These are phyloP conservation scores for Fusarium sp. DNA, from an alignment of 2,329 filamentous ascomycete genomes.

Conservation along the genomic window DNA sequence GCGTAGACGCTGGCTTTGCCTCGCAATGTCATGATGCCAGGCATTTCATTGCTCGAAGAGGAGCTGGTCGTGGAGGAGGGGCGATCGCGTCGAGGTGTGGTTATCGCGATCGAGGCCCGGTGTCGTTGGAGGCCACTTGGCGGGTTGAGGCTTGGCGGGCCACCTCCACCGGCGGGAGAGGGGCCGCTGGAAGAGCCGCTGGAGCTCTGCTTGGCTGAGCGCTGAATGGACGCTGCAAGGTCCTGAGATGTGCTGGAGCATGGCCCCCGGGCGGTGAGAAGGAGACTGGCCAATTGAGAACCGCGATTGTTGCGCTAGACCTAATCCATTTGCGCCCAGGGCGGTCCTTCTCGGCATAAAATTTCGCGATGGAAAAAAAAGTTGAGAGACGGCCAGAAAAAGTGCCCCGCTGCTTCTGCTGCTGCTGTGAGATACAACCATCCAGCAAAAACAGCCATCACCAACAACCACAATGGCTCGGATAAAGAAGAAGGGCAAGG, in stretches of 20 bases:
- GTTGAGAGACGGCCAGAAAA: conserved; percentile 44
- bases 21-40: conserved; percentile 52
- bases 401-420: conserved; percentile 48
- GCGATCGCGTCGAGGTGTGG: conserved; percentile 32
- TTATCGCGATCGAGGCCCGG: conserved; percentile 5
- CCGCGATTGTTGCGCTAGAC: conserved; percentile 15
- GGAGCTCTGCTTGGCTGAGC: conserved; percentile 14
- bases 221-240: conserved; percentile 28
- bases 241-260: conserved; percentile 23
- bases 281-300: conserved; percentile 2
- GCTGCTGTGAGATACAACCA: conserved; percentile 31
- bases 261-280: conserved; percentile 5
- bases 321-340: conserved; percentile 1
- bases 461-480: conserved; percentile 67
- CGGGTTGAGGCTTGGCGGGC: conserved; percentile 39
- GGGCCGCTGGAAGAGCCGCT: conserved; percentile 36
- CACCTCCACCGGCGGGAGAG: conserved; percentile 32
- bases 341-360: conserved; percentile 50
- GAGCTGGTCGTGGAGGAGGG: conserved; percentile 19
- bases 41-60: conserved; percentile 48
- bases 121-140: conserved; percentile 45
- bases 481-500: conserved; percentile 92
- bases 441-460: conserved; percentile 27
- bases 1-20: conserved; percentile 70
- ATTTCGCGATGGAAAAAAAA: conserved; percentile 46